These are phyloP conservation scores for Aeminium ludgeri DNA, from an alignment of 495 filamentous ascomycete species.

Conservation along the genomic window DNA sequence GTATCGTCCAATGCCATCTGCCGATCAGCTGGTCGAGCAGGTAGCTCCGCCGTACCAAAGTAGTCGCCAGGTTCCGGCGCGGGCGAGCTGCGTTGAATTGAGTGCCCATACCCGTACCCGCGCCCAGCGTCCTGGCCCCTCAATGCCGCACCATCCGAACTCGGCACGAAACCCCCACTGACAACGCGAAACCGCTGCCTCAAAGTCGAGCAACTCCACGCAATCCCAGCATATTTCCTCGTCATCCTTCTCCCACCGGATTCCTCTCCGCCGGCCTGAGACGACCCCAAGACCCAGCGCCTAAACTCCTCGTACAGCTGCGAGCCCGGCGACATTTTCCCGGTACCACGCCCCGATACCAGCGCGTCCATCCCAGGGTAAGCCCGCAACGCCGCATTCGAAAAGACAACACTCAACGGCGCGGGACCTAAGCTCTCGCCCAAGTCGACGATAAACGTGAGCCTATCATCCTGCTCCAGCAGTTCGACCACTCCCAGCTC, in stretches of 20 bases:
- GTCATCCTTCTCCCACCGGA: too few species aligned
- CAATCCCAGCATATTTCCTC: constrained; percentile 39
- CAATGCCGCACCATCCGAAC: too few species aligned
- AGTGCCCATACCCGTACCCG: too few species aligned
- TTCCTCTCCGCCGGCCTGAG: too few species aligned
- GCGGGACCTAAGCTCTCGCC: constrained; percentile 32
- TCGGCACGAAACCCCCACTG: constrained; percentile 28
- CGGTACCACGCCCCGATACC: constrained; percentile 23
- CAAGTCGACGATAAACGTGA: constrained; percentile 51
- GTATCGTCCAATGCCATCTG: too few species aligned
- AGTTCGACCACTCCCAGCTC: constrained; percentile 43
- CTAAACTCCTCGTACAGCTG: constrained; percentile 34
- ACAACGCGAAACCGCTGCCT: constrained; percentile 45
- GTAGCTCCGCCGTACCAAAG: constrained; percentile 26
- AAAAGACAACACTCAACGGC: constrained; percentile 38
- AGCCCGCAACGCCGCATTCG: constrained; percentile 40
- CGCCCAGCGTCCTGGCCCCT: too few species aligned
- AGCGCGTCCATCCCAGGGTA: constrained; percentile 32
- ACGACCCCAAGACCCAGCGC: constrained; percentile 43
- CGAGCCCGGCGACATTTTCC: constrained; percentile 22
- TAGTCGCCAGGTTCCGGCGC: constrained; percentile 33
- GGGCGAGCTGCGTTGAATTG: too few species aligned
- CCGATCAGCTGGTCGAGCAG: too few species aligned
- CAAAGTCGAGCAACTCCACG: constrained; percentile 49
- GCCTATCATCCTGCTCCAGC: constrained; percentile 48